Evolutionary conservation across 306 rosid species (phyloP).

Genomic region (Quercus robur): DNA sequence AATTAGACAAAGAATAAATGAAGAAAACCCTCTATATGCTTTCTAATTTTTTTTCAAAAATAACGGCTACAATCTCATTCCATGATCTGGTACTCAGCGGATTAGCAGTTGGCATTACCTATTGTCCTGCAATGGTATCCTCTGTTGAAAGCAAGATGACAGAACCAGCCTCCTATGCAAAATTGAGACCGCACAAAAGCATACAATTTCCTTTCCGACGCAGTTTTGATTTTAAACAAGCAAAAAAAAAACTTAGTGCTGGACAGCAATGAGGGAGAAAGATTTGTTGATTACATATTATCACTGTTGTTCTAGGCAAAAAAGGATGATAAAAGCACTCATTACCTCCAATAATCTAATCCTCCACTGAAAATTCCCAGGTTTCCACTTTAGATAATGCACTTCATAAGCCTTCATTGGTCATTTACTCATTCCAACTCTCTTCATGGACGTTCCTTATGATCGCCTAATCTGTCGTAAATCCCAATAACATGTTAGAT

Average conservation of each 20-base stretch:
- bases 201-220: background rate
- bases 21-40: background rate
- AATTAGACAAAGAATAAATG: background rate
- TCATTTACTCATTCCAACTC: constrained; percentile 1
- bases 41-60: background rate
- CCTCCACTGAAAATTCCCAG: background rate
- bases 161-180: background rate
- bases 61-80: too few species aligned
- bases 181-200: background rate
- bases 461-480: constrained; percentile 38
- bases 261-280: background rate
- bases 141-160: background rate
- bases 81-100: background rate
- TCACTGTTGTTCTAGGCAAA: background rate
- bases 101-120: background rate
- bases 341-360: background rate
- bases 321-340: background rate
- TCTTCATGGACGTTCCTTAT: constrained; percentile 42
- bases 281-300: background rate
- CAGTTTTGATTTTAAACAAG: background rate
- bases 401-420: background rate
- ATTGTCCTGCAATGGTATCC: background rate
- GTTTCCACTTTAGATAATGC: background rate
- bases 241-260: background rate
- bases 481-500: constrained; percentile 22